These are phyloP conservation scores for Trypanosoma vivax DNA, from an alignment of 208 protist genomes.

Conservation along the genomic window DNA sequence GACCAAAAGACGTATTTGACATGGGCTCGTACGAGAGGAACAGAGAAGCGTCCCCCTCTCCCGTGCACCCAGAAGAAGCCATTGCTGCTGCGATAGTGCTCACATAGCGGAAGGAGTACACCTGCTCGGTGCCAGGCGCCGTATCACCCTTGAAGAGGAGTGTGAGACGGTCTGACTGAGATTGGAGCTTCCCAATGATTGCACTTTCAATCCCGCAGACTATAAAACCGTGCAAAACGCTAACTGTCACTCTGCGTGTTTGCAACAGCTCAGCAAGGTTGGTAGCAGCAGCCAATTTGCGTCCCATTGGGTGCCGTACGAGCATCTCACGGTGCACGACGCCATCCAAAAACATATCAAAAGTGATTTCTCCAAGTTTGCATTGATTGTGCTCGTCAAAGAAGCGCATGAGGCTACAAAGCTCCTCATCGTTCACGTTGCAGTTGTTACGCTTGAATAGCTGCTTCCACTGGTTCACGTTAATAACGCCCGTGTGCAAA, in stretches of 20 bases:
- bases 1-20: no score
- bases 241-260: slow-evolving; percentile 69
- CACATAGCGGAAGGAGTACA: slow-evolving; percentile 82
- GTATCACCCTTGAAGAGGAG: slow-evolving; percentile 66
- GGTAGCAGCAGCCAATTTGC: slow-evolving; percentile 66
- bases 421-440: slow-evolving; percentile 45
- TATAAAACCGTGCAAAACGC: slow-evolving; percentile 75
- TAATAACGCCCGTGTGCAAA: slow-evolving; percentile 73
- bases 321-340: slow-evolving; percentile 76
- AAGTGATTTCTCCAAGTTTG: slow-evolving; percentile 44
- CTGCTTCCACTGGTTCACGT: slow-evolving; percentile 41
- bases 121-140: slow-evolving; percentile 59
- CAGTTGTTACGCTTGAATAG: slow-evolving; percentile 69
- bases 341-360: slow-evolving; percentile 78
- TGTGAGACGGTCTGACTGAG: slow-evolving; percentile 42
- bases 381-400: slow-evolving; percentile 50
- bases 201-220: slow-evolving; percentile 59
- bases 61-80: no score
- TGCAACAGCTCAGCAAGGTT: slow-evolving; percentile 74
- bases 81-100: slow-evolving; percentile 37
- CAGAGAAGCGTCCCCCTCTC: no score
- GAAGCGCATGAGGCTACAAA: slow-evolving; percentile 67
- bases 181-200: slow-evolving; percentile 56
- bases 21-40: no score
- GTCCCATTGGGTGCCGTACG: slow-evolving; percentile 74